Evolutionary conservation across 306 rosid species (phyloP).

Genomic region (Adenanthera pavonina): DNA sequence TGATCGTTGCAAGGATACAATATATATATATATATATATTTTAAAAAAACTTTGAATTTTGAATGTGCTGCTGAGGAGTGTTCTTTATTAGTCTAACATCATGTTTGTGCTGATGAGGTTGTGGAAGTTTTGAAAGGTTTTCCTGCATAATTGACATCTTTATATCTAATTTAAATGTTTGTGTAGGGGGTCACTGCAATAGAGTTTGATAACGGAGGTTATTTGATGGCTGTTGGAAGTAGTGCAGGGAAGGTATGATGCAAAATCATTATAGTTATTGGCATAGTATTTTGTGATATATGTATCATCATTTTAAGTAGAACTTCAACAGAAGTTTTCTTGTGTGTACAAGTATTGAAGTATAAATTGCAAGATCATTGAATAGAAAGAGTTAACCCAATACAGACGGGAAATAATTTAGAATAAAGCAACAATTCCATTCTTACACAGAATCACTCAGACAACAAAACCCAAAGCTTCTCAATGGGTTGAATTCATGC

Average conservation of each 20-base stretch:
- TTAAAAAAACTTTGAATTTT: neutral
- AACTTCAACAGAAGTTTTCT: slow-evolving; percentile 13
- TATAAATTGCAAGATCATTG: neutral
- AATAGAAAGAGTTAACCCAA: neutral
- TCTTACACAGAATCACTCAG: neutral
- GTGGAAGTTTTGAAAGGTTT: slow-evolving; percentile 21
- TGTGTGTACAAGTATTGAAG: neutral
- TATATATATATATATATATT: too few relatives aligned
- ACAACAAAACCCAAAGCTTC: neutral
- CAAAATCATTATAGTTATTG: neutral
- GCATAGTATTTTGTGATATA: neutral
- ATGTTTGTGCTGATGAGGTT: slow-evolving; percentile 2
- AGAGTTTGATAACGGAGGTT: slow-evolving; percentile 82
- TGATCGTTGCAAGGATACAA: neutral
- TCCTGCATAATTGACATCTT: slow-evolving; percentile 9
- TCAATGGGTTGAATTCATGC: neutral
- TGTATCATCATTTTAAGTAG: neutral
- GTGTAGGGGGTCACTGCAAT: slow-evolving; percentile 90
- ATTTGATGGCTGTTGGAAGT: slow-evolving; percentile 92
- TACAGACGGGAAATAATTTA: neutral
- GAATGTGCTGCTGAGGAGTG: slow-evolving; percentile 12
- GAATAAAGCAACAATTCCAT: neutral
- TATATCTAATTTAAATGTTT: slow-evolving; percentile 29
- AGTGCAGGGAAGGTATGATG: slow-evolving; percentile 86
- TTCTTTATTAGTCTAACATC: slow-evolving; percentile 1